A percentile compares a stretch with the other conserved stretches of the same genome.
Evolutionary conservation across 768 basidiomycete genomes (phyloP).

Genomic region (Dacryopinax primogenitus): DNA sequence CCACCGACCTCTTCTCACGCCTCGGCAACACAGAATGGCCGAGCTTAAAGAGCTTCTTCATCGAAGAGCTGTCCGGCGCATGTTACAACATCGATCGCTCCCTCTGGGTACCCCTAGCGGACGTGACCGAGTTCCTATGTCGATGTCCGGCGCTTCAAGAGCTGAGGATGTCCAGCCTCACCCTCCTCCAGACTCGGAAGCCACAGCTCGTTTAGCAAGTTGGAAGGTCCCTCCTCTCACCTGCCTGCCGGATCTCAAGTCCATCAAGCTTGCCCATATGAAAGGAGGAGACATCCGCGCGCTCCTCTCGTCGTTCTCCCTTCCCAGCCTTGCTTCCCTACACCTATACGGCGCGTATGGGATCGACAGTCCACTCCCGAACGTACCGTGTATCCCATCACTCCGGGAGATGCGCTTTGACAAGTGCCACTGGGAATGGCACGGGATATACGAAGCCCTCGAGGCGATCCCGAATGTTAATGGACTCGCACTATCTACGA

Average conservation of each 20-base stretch:
- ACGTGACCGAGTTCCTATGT: background rate
- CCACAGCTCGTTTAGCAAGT: background rate
- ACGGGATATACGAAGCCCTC: background rate
- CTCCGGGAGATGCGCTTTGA: conserved; percentile 2
- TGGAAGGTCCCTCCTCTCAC: background rate
- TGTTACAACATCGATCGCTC: background rate
- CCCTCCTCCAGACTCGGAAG: background rate
- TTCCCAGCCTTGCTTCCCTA: background rate
- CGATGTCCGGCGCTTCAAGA: background rate
- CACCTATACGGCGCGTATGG: conserved; percentile 5
- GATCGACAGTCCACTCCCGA: conserved; percentile 5
- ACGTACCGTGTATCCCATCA: conserved; percentile 1
- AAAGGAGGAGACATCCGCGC: background rate
- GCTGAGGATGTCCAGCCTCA: conserved; percentile 4
- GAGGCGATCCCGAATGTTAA: conserved; percentile 3
- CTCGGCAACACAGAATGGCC: background rate
- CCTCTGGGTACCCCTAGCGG: background rate
- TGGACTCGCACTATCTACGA: background rate
- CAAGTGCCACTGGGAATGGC: conserved; percentile 7
- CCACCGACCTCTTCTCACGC: background rate
- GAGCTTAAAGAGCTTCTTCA: background rate
- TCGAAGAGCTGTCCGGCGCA: background rate
- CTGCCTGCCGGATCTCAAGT: background rate
- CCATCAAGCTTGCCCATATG: conserved; percentile 1
- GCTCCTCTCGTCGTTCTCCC: background rate